These are phyloP conservation scores for Tricholomella constricta DNA, from an alignment of 768 basidiomycete genomes.

Conservation along the genomic window DNA sequence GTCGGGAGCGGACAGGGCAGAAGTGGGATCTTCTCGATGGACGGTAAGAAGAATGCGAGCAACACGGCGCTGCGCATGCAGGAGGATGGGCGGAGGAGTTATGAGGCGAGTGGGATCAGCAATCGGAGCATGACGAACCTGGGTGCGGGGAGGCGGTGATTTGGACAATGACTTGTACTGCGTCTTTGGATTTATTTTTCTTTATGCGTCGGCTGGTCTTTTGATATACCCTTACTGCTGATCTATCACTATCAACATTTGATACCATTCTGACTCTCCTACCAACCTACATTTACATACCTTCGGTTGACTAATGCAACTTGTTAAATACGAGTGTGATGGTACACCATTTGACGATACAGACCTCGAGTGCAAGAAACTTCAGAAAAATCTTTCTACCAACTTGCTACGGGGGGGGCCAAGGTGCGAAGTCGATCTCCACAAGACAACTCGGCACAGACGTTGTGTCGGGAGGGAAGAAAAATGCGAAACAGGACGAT, in stretches of 20 bases:
- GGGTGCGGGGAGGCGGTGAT: constrained; percentile 38
- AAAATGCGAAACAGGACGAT: background rate
- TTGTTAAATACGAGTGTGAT: no score
- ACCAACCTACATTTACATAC: no score
- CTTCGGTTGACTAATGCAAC: no score
- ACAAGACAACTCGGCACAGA: background rate
- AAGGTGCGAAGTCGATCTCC: background rate
- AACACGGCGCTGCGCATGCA: constrained; percentile 32
- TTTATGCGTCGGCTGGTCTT: no score
- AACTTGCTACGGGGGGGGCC: background rate
- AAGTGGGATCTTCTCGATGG: constrained; percentile 41
- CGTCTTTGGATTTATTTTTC: background rate
- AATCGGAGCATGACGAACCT: constrained; percentile 58
- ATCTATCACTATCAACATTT: no score
- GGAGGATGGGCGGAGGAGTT: constrained; percentile 55
- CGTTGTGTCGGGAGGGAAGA: background rate
- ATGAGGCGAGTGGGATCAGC: constrained; percentile 41
- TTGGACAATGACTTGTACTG: background rate
- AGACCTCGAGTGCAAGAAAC: no score
- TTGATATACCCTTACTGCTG: no score
- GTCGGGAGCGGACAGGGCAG: constrained; percentile 19
- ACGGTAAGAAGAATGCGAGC: constrained; percentile 54
- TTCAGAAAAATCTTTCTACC: background rate
- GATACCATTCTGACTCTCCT: no score
- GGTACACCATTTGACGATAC: no score